Conservation (phyloP, 83 land plant species). For the Larix sibirica region DNA sequence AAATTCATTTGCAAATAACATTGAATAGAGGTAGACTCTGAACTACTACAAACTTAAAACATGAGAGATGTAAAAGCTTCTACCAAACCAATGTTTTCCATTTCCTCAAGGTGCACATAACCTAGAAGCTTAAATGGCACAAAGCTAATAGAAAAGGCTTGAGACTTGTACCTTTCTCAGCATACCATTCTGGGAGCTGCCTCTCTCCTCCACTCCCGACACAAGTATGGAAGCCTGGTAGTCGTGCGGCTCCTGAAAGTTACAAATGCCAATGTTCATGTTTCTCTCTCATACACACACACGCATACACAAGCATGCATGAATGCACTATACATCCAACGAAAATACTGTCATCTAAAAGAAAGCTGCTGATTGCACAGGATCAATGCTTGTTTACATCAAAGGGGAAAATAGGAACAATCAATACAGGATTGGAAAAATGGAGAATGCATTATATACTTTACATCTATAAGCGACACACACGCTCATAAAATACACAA, state of each 20-base stretch:
- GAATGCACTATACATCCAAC: background rate
- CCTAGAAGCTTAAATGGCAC: background rate
- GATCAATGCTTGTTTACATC: background rate
- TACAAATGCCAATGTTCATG: background rate
- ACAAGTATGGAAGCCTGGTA: conserved; percentile 96
- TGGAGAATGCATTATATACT: background rate
- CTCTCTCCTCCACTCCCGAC: conserved; percentile 98
- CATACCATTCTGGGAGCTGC: conserved; percentile 89
- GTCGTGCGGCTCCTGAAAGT: conserved; percentile 81
- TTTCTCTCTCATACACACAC: background rate
- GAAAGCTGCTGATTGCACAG: background rate
- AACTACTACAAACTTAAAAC: background rate
- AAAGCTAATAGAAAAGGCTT: background rate
- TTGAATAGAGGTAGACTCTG: too few species aligned
- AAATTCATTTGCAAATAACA: too few species aligned
- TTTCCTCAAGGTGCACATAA: background rate
- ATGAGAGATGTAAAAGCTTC: background rate
- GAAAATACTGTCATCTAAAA: background rate
- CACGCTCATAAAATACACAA: background rate
- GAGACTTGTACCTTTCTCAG: conserved; percentile 69
- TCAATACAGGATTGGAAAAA: background rate
- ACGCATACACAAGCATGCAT: background rate
- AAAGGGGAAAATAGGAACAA: too few species aligned
- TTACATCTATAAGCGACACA: background rate
- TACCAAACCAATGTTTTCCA: background rate